Evolutionary conservation across 75 land plant genomes (phyloP), one percentile per base, ranked within the genome.

Genomic region (Azolla pinnata): DNA sequence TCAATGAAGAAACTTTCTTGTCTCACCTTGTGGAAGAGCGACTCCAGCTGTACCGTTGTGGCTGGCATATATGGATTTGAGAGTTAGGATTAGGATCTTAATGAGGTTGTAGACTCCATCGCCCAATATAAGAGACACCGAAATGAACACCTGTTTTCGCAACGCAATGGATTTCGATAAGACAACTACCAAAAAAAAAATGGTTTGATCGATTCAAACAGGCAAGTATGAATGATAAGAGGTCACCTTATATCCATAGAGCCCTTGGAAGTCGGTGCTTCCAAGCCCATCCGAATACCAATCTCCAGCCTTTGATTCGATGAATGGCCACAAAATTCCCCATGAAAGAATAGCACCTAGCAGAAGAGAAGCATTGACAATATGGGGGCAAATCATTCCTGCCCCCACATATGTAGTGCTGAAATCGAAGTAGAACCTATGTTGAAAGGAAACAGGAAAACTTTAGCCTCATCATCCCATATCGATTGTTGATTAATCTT

Each of bases 271-370:
- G 58, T 59, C 62, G 49, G 8, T 32, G 8, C 21, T 50, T 8
- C 29, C 0, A 16, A 67, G 31, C 29, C 57, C 53, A 2, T 73
- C 76, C 19, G 75, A 61, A 34, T 69, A 85, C 88, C 86, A 85
- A 28, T 58, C 66, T 16, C 87, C 87, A 57, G 59, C 60, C 29
- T 57, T 33, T 20, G 46, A 63, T 4, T 42, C 59, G 30, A 83
- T 81, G 18, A 77, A 61, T 4, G 87, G 87, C 87, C 87, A 81
- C 84, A 83, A 62, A 27, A 83, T 54, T 33, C 84, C 87, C 87
- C 87, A 83, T 8, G 87, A 83, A 0, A 83, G 2, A 24, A 83
- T 56, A 10, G 70, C 75, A 23, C 87, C 87, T 23, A 77, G 9
- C 23, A 83, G 48, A 8, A 81, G 29, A 21, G 87, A 83, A 2